A percentile compares a stretch with the other conserved stretches of the same genome.
Conservation (phyloP, 192 early-diverging fungal species). For the Dispira parvispora region DNA sequence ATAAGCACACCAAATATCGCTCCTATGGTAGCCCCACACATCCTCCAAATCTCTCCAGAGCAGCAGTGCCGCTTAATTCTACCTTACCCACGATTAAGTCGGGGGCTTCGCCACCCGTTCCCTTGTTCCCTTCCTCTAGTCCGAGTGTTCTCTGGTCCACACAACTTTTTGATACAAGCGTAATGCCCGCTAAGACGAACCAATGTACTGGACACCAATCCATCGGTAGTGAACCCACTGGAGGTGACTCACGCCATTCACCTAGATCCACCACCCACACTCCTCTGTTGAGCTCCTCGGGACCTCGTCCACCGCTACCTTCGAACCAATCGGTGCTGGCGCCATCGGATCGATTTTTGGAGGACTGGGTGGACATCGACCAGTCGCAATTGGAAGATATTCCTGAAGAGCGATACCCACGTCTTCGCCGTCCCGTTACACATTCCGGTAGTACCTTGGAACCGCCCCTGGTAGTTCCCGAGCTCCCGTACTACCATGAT, state of each 20-base stretch:
- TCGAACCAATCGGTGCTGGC: neutral
- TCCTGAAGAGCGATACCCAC: neutral
- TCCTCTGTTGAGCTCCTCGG: neutral
- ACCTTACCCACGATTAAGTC: too few relatives aligned
- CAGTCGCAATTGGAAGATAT: neutral
- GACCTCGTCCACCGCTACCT: neutral
- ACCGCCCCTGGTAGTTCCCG: neutral
- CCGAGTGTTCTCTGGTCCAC: too few relatives aligned
- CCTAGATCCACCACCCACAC: neutral
- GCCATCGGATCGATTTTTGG: neutral
- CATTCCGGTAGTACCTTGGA: neutral
- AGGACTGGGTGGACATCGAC: constrained; percentile 5
- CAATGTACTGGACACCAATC: neutral
- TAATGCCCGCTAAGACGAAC: neutral
- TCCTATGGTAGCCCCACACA: neutral
- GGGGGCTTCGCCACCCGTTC: too few relatives aligned
- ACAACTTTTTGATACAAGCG: too few relatives aligned
- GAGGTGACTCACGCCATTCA: neutral
- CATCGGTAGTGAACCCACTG: neutral
- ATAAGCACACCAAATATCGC: neutral
- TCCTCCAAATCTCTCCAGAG: neutral
- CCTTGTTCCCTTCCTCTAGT: too few relatives aligned
- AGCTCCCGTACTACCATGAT: neutral
- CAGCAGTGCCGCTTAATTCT: neutral
- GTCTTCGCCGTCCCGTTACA: neutral